phyloP scores from a whole-genome alignment of 2,329 filamentous ascomycete species.

The Dactylellina drechsleri region DNA sequence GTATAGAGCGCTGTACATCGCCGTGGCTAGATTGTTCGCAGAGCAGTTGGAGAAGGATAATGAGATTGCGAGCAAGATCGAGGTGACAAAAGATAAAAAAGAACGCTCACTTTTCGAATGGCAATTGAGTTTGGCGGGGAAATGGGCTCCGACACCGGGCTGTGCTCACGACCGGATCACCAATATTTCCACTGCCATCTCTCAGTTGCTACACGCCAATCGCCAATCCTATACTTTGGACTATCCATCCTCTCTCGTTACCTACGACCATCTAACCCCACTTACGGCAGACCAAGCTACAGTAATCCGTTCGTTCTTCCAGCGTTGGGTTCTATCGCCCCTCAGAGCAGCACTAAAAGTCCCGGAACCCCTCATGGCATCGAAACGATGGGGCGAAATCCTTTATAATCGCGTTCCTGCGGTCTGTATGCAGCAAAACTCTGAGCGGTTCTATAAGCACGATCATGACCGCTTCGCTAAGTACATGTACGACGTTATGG shows the following conservation, averaged over 20 bases:
- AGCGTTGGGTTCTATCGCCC: conserved; percentile 66
- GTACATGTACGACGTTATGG: conserved; percentile 66
- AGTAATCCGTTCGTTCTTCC: conserved; percentile 58
- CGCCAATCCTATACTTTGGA: conserved; percentile 14
- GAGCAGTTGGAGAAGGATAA: conserved; percentile 64
- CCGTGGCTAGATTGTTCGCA: conserved; percentile 69
- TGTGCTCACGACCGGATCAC: conserved; percentile 71
- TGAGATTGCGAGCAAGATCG: conserved; percentile 64
- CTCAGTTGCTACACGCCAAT: conserved; percentile 63
- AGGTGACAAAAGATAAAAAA: conserved; percentile 59
- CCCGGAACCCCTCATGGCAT: conserved; percentile 67
- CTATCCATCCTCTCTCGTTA: conserved; percentile 28
- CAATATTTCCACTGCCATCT: conserved; percentile 68
- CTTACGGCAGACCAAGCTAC: conserved; percentile 12
- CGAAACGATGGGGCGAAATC: conserved; percentile 66
- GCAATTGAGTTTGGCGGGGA: conserved; percentile 68
- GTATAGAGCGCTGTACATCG: conserved; percentile 67
- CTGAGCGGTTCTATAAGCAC: conserved; percentile 65
- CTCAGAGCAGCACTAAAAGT: conserved; percentile 68
- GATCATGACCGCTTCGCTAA: conserved; percentile 66
- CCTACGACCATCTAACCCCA: conserved; percentile 18
- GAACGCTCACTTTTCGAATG: conserved; percentile 61
- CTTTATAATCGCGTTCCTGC: conserved; percentile 70
- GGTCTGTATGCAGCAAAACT: conserved; percentile 68
- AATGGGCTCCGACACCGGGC: conserved; percentile 70